These are phyloP conservation scores for Aspergillus viridinutans DNA, from an alignment of 2,329 filamentous ascomycete species.

Conservation along the genomic window DNA sequence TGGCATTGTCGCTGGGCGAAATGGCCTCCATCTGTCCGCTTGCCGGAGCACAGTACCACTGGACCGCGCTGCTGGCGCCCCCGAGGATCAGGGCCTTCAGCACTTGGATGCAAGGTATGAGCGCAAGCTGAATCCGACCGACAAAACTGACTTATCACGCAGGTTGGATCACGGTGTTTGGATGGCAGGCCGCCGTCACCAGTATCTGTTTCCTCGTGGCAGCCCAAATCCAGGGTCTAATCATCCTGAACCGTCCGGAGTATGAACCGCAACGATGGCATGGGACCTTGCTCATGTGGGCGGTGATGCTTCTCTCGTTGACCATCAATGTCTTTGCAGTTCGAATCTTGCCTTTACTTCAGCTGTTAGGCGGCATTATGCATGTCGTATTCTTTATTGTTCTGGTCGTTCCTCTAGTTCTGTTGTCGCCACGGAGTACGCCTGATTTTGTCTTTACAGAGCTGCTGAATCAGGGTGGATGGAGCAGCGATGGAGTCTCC, in stretches of 20 bases:
- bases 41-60: conserved; percentile 43
- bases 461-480: conserved; percentile 28
- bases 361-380: conserved; percentile 33
- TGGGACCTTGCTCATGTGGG: conserved; percentile 37
- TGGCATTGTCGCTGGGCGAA: conserved; percentile 34
- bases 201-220: conserved; percentile 33
- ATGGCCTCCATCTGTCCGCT: conserved; percentile 40
- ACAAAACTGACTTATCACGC: not conserved
- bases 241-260: conserved; percentile 27
- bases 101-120: conserved; percentile 28
- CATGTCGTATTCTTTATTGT: conserved; percentile 27
- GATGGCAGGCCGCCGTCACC: conserved; percentile 35
- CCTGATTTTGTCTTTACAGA: conserved; percentile 29
- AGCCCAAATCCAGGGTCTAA: conserved; percentile 33
- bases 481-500: conserved; percentile 23
- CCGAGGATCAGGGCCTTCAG: conserved; percentile 25
- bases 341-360: conserved; percentile 28
- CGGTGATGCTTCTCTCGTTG: conserved; percentile 36
- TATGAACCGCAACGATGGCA: conserved; percentile 37
- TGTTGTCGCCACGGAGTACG: conserved; percentile 29
- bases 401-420: conserved; percentile 27
- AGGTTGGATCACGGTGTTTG: conserved; percentile 43
- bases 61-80: conserved; percentile 36
- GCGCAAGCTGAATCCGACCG: conserved; percentile 10
- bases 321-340: conserved; percentile 13